Evolutionary conservation across 768 basidiomycete genomes (phyloP), one percentile per base, ranked within the genome.

Genomic region (Piloderma croceum): DNA sequence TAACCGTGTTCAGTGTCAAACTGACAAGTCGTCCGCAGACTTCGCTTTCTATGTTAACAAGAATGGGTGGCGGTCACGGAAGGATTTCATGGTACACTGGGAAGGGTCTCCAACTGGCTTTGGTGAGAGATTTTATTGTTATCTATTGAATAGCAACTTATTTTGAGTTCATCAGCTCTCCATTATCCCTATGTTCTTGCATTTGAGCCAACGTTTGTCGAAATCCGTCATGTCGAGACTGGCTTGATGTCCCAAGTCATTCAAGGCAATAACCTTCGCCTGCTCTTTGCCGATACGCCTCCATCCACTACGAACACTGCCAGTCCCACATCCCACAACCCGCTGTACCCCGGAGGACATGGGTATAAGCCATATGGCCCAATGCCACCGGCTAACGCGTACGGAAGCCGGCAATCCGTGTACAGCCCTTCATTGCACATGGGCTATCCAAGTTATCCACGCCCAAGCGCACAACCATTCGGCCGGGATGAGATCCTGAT

Each of bases 31-130:
- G 37, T 25, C 39, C 27, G 24, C 51, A 96, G 96, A 98, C 65
- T 99, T 97, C 59, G 96, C 96, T 0, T 98, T 99, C 59, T 98
- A 97, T 61, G 92, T 99, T 49, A 94, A 98, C 64, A 90, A 89
- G 69, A 93, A 83, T 46, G 96, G 96, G 3, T 86, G 90, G 69
- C 72, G 91, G 45, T 90, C 93, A 36, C 71, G 89, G 38, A 84
- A 79, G 47, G 82, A 90, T 42, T 98, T 97, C 70, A 89, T 93
- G 76, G 89, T 98, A 11, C 75, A 88, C 48, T 99, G 96, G 96
- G 94, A 98, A 62, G 96, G 96, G 7, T 72, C 71, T 32, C 96
- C 96, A 0, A 89, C 90, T 5, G 84, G 86, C 25, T 98, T 99
- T 54, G 96, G 94, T 96, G 59, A 55, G 89, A 66, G 3, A n/a